Base-by-base conservation (phyloP, 2,329 filamentous ascomycete genomes). In the Rasamsonia emersonii region DNA sequence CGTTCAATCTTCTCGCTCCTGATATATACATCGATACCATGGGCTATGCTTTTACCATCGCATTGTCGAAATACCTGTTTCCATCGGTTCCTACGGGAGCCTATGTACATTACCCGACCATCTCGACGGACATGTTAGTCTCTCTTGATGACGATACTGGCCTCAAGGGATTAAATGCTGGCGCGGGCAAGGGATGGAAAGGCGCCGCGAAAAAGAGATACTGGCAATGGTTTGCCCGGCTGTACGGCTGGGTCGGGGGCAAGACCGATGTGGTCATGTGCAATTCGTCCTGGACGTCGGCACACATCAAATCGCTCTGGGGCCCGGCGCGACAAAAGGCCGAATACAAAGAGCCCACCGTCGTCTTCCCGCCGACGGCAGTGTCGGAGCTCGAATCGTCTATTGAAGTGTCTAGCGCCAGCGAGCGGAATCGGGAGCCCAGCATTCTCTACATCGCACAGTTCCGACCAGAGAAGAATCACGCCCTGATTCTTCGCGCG, bases 41-140 rank as follows among this genome's bases (percentile, higher is more conserved):
- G 88, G 91, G 91, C 40, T 98, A 95, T 51, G 86, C 89, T 16
- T 98, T 96, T 54, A 75, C 83, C 0, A 73, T 94, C 8, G 86
- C 84, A 6, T 68, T 95, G 3, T 82, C 72, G 58, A 91, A 86
- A 53, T 72, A 82, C 41, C 68, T 96, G 15, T 96, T 96, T 53
- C 81, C 74, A 0, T 59, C 64, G 20, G 73, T 95, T 2, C 84
- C 89, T 0, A 95, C 86, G 0, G 86, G 76, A 27, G 88, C 91
- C 32, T 98, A 98, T 53, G 88, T 96, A 1, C 91, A 98, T 62
- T 98, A 96, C 54, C 91, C 91, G 1, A 96, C 89, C 35, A 98
- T 98, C 33, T 95, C 88, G 3, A 98, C 86, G 30, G 91, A 98
- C 51, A 98, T 98, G 91, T 75, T 98, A 3, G 73, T 77, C 14